Evolutionary conservation across 257 asterid genomes (phyloP).

Genomic region (Cordia subcordata): DNA sequence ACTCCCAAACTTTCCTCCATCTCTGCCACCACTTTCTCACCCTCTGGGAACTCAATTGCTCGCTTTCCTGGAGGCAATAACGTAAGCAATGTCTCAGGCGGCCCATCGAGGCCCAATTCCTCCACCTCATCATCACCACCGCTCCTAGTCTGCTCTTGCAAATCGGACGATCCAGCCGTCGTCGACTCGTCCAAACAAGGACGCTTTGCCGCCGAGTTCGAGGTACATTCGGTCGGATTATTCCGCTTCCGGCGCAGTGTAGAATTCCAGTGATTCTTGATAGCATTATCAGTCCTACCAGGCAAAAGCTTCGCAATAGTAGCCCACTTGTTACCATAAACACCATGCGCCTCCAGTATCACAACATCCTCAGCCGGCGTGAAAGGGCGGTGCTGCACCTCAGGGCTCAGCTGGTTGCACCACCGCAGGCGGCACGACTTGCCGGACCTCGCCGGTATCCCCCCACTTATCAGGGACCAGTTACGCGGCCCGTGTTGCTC

Average conservation of each 20-base stretch:
- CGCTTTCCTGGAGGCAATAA: constrained; percentile 43
- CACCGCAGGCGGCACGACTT: constrained; percentile 71
- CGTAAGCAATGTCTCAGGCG: constrained; percentile 32
- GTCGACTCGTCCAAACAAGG: constrained; percentile 23
- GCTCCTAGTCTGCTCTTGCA: constrained; percentile 40
- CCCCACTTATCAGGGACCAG: constrained; percentile 58
- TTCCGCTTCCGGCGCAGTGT: constrained; percentile 40
- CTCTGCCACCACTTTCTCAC: constrained; percentile 13
- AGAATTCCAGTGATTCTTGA: constrained; percentile 64
- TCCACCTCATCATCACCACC: constrained; percentile 22
- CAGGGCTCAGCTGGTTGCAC: constrained; percentile 80
- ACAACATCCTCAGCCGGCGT: constrained; percentile 47
- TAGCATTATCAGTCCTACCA: constrained; percentile 62
- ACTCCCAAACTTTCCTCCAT: neutral
- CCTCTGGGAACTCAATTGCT: constrained; percentile 5
- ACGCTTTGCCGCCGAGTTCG: constrained; percentile 11
- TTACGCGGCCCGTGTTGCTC: constrained; percentile 63
- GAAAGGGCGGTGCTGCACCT: constrained; percentile 59
- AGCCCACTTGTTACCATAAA: constrained; percentile 62
- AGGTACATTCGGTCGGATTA: neutral
- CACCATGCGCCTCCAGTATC: constrained; percentile 42
- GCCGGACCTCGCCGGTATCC: constrained; percentile 58
- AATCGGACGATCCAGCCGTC: constrained; percentile 26
- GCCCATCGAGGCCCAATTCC: constrained; percentile 29
- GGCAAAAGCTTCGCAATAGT: constrained; percentile 55